These are phyloP conservation scores for Ammopiptanthus mongolicus DNA, from an alignment of 306 rosid species.

Conservation along the genomic window DNA sequence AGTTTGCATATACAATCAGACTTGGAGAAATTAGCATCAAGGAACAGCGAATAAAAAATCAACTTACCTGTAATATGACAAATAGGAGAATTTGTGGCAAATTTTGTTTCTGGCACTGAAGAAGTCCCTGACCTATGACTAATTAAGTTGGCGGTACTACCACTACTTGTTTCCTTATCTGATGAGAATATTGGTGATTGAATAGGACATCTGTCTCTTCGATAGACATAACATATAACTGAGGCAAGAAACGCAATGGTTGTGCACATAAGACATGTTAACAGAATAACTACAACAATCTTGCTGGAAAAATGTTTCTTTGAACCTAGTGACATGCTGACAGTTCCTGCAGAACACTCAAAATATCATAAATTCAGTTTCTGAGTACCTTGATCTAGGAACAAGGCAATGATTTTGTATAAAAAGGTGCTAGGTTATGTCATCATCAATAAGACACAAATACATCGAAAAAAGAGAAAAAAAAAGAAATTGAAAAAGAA, in stretches of 20 bases:
- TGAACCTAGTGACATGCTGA: slow-evolving; percentile 37
- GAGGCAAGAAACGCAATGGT: slow-evolving; percentile 66
- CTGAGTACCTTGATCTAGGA: neutral
- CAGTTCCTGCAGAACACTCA: slow-evolving; percentile 55
- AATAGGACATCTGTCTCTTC: slow-evolving; percentile 46
- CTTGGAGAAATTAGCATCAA: neutral
- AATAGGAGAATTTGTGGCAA: slow-evolving; percentile 40
- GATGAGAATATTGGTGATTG: slow-evolving; percentile 55
- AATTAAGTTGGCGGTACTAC: slow-evolving; percentile 72
- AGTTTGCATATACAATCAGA: neutral
- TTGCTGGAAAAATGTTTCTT: slow-evolving; percentile 66
- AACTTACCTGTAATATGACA: slow-evolving; percentile 49
- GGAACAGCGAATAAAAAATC: neutral
- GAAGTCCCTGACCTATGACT: slow-evolving; percentile 44
- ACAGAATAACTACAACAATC: slow-evolving; percentile 57
- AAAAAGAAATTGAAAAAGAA: neutral
- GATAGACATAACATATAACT: slow-evolving; percentile 52
- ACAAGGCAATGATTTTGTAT: neutral
- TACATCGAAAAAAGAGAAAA: neutral
- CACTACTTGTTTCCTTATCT: slow-evolving; percentile 68
- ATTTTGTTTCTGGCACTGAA: slow-evolving; percentile 53
- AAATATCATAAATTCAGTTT: slow-evolving; percentile 18
- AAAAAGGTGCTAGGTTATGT: neutral
- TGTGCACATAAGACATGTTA: slow-evolving; percentile 58
- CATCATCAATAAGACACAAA: neutral